These are phyloP conservation scores for Tritrichomonas musculus DNA, from an alignment of 208 protist species.

Conservation along the genomic window DNA sequence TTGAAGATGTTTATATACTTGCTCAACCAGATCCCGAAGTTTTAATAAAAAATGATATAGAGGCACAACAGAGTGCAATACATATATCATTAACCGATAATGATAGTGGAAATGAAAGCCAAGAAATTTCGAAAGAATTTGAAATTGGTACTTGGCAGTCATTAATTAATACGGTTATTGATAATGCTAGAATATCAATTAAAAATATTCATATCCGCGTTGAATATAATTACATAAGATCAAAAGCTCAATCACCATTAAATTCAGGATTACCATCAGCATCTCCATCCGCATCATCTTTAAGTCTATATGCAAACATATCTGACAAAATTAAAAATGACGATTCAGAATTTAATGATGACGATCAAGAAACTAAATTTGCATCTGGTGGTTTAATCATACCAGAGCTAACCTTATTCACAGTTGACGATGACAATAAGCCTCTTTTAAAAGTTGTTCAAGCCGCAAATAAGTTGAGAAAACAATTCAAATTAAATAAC, in stretches of 20 bases:
- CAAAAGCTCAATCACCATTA: background rate
- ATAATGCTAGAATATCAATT: background rate
- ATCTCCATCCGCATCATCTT: too few relatives aligned
- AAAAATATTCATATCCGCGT: background rate
- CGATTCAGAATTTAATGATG: background rate
- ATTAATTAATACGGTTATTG: constrained; percentile 22
- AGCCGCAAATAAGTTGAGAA: background rate
- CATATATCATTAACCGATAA: too few relatives aligned
- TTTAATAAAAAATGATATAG: background rate
- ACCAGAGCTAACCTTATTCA: background rate
- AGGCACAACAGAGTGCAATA: background rate
- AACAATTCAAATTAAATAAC: background rate
- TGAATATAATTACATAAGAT: background rate
- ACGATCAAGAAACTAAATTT: too few relatives aligned
- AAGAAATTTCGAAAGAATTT: background rate
- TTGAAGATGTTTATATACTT: background rate
- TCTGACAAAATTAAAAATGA: too few relatives aligned
- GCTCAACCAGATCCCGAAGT: background rate
- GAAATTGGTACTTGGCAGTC: background rate
- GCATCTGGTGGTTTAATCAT: background rate
- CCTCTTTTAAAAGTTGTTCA: background rate
- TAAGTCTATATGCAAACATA: too few relatives aligned
- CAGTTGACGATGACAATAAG: background rate
- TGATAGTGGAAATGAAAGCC: too few relatives aligned
- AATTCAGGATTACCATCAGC: too few relatives aligned